Conservation (phyloP, 2,329 filamentous ascomycete species). For the Aspergillus transmontanensis region DNA sequence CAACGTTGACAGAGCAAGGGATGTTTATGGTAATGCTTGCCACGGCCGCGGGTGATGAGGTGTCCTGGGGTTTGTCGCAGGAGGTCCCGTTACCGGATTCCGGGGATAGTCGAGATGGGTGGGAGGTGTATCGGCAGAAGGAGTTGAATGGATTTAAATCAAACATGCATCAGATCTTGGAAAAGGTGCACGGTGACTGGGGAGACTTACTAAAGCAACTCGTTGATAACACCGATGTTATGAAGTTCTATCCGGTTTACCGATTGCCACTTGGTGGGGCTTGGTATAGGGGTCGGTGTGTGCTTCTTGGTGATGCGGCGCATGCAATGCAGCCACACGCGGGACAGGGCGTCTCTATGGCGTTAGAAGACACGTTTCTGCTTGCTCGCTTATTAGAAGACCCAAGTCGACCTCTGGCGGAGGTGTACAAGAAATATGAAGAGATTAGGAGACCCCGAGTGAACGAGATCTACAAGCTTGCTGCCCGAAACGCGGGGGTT, state of each 20-base stretch:
- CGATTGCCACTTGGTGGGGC: conserved; percentile 24
- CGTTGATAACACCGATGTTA: not conserved
- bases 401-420: conserved; percentile 13
- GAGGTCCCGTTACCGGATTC: conserved; percentile 26
- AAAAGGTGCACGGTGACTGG: not conserved
- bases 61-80: conserved; percentile 34
- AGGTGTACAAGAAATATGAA: conserved; percentile 31
- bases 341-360: conserved; percentile 57
- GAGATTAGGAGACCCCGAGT: conserved; percentile 27
- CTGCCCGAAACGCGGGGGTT: conserved; percentile 26
- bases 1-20: not conserved
- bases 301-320: conserved; percentile 36
- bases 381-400: conserved; percentile 30
- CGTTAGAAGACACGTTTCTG: conserved; percentile 51
- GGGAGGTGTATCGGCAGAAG: conserved; percentile 29
- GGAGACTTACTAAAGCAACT: not conserved
- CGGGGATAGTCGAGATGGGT: conserved; percentile 28
- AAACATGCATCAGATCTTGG: conserved; percentile 1
- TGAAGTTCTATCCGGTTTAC: not conserved
- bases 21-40: conserved; percentile 23
- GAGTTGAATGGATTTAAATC: conserved; percentile 29
- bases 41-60: conserved; percentile 21
- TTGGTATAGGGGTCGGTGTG: conserved; percentile 40
- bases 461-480: conserved; percentile 26
- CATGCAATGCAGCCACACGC: conserved; percentile 42